Conservation (phyloP, 441 rosid species). For the Croton setiger region DNA sequence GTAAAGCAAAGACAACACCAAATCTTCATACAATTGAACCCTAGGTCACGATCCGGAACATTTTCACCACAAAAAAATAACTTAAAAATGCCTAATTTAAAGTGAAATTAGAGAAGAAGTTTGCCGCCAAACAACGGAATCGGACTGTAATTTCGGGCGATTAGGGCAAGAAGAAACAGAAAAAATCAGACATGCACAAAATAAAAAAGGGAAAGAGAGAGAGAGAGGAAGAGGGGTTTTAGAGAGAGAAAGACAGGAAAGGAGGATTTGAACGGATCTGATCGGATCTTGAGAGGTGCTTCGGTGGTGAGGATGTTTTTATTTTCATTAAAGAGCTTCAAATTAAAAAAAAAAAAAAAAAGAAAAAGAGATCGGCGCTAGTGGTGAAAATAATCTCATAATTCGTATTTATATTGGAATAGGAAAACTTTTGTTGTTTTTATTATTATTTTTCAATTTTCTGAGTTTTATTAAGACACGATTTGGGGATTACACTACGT, state of each 20-base stretch:
- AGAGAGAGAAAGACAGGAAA: slow-evolving; percentile 11
- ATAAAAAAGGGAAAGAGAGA: background rate
- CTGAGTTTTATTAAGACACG: background rate
- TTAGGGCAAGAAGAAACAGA: slow-evolving; percentile 11
- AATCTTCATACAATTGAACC: slow-evolving; percentile 79
- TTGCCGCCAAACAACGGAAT: slow-evolving; percentile 1
- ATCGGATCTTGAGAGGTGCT: slow-evolving; percentile 33
- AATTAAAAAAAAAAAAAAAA: background rate
- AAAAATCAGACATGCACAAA: slow-evolving; percentile 25
- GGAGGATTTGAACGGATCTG: slow-evolving; percentile 36
- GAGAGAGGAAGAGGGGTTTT: background rate
- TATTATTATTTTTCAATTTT: background rate
- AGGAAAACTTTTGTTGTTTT: background rate
- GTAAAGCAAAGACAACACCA: slow-evolving; percentile 70
- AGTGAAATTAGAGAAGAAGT: slow-evolving; percentile 25
- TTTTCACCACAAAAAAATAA: slow-evolving; percentile 14
- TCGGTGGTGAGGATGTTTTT: slow-evolving; percentile 11
- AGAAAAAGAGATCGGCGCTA: slow-evolving; percentile 22
- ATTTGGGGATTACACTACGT: background rate
- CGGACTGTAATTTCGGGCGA: background rate
- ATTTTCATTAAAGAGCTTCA: background rate
- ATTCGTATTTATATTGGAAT: background rate
- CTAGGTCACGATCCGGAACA: slow-evolving; percentile 55
- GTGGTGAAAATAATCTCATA: background rate
- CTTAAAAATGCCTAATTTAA: slow-evolving; percentile 20